Percentiles rank a stretch among this genome's conserved stretches.
Conservation (phyloP, 1,284 basidiomycete species). For the Earliella scabrosa region DNA sequence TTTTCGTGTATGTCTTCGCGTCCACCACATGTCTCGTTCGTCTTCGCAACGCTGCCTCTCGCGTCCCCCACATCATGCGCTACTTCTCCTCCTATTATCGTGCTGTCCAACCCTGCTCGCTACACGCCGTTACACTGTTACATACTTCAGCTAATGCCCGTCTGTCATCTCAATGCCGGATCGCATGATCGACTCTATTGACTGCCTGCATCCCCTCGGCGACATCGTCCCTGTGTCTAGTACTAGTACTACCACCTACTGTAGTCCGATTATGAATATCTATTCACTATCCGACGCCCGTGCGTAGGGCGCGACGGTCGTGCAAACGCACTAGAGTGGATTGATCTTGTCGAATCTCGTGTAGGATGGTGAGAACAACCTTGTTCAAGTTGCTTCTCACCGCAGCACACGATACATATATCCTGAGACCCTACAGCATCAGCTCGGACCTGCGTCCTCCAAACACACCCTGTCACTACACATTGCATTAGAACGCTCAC, state of each 20-base stretch:
- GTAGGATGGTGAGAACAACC: no score
- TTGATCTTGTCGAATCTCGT: no score
- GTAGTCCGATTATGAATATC: slow-evolving; percentile 6
- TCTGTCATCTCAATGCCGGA: no score
- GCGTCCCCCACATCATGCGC: background rate
- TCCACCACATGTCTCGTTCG: background rate
- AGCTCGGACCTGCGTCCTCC: no score
- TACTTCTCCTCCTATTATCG: background rate
- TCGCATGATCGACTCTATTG: background rate
- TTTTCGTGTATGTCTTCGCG: background rate
- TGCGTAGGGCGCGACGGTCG: no score
- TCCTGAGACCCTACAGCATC: no score
- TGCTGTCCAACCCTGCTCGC: background rate
- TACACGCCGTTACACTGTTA: background rate
- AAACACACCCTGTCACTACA: no score
- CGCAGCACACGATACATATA: no score
- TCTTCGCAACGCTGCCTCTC: background rate
- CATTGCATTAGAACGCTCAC: no score
- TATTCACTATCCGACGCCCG: no score
- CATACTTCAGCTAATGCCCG: background rate
- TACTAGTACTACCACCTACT: background rate
- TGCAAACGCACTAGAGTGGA: no score
- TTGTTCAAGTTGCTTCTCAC: no score
- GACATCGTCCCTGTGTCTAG: background rate
- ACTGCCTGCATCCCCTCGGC: background rate